These are phyloP conservation scores for Ustilago tritici DNA, from an alignment of 1,284 basidiomycete genomes.

Conservation along the genomic window DNA sequence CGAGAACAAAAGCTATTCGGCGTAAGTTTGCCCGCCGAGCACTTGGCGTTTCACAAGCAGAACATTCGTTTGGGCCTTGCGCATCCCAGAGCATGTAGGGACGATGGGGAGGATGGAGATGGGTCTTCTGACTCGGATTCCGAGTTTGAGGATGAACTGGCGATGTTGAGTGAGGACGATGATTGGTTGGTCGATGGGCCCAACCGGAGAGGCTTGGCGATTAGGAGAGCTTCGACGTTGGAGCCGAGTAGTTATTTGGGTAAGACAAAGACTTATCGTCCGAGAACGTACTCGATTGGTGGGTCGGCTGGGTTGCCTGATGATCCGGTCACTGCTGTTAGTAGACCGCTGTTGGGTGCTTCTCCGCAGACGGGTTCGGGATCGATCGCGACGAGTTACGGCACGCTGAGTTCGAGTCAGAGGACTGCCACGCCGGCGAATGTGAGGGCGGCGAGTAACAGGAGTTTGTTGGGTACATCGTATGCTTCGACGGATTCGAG, in stretches of 20 bases:
- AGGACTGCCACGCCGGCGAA: slow-evolving; percentile 55
- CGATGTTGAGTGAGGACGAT: slow-evolving; percentile 60
- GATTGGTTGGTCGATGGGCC: slow-evolving; percentile 49
- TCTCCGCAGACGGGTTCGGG: slow-evolving; percentile 14
- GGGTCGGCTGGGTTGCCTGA: slow-evolving; percentile 50
- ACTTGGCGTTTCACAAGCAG: slow-evolving; percentile 65
- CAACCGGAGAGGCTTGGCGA: slow-evolving; percentile 35
- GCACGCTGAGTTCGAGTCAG: slow-evolving; percentile 58
- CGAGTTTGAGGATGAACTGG: slow-evolving; percentile 60
- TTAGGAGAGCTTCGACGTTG: slow-evolving; percentile 48
- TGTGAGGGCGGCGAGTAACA: slow-evolving; percentile 32
- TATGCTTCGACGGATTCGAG: slow-evolving; percentile 54
- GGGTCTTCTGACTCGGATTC: slow-evolving; percentile 49
- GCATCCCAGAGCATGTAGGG: slow-evolving; percentile 60
- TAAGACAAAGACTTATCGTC: slow-evolving; percentile 17
- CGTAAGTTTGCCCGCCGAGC: slow-evolving; percentile 64
- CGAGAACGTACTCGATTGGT: slow-evolving; percentile 44
- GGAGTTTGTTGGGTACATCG: slow-evolving; percentile 26
- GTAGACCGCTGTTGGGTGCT: slow-evolving; percentile 29
- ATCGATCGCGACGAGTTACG: slow-evolving; percentile 43
- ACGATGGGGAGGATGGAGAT: slow-evolving; percentile 53
- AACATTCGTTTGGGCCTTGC: slow-evolving; percentile 68
- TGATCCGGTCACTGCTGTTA: slow-evolving; percentile 36
- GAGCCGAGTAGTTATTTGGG: slow-evolving; percentile 22
- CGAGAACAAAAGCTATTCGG: slow-evolving; percentile 59